phyloP scores from a whole-genome alignment of 495 filamentous ascomycete genomes.

The Eremomyces bilateralis region DNA sequence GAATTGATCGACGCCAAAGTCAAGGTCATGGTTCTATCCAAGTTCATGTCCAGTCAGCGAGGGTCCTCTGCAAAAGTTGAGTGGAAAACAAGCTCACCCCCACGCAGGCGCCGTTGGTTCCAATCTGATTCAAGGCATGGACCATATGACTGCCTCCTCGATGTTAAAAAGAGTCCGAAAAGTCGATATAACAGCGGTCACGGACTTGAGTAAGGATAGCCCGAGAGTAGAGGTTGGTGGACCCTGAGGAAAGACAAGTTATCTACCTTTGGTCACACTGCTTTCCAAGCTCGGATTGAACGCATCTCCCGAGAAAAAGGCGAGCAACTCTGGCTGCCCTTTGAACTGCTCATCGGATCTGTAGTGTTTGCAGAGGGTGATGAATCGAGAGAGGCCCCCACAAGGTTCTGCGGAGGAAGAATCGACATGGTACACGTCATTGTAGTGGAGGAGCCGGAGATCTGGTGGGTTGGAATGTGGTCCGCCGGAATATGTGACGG shows the following conservation, averaged over 20 bases:
- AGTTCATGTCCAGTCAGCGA: neutral
- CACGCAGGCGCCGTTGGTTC: conserved; percentile 54
- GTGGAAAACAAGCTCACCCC: conserved; percentile 31
- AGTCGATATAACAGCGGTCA: conserved; percentile 1
- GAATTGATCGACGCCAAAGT: conserved; percentile 74
- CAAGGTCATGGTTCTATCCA: conserved; percentile 65
- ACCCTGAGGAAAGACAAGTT: neutral
- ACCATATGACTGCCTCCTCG: conserved; percentile 54
- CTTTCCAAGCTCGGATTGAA: conserved; percentile 81
- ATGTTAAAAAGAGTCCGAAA: conserved; percentile 3
- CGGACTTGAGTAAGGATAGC: no score
- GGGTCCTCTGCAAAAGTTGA: neutral
- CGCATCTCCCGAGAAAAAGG: conserved; percentile 77
- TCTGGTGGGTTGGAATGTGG: conserved; percentile 30
- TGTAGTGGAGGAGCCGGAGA: conserved; percentile 68
- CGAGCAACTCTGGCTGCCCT: conserved; percentile 42
- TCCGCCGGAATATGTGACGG: neutral
- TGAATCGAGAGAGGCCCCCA: conserved; percentile 60
- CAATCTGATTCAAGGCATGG: conserved; percentile 56
- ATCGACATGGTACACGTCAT: conserved; percentile 83
- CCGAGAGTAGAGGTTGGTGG: no score
- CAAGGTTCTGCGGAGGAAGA: conserved; percentile 54
- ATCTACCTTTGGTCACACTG: conserved; percentile 57
- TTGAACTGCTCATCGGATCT: conserved; percentile 32
- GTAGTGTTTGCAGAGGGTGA: conserved; percentile 57